These are phyloP conservation scores for Prunus mira DNA, from an alignment of 306 rosid genomes.

Conservation along the genomic window DNA sequence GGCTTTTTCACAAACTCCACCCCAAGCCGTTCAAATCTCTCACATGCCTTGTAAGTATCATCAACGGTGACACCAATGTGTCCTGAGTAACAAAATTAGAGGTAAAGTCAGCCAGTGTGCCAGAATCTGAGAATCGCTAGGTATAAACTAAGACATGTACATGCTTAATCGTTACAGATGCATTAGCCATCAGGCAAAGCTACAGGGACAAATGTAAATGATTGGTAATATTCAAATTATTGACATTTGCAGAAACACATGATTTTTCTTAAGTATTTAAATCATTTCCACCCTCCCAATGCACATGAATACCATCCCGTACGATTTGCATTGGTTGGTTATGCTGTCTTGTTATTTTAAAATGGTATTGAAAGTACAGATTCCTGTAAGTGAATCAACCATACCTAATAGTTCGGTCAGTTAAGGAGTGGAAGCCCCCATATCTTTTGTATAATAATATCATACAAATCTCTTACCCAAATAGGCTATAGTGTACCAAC, in stretches of 20 bases:
- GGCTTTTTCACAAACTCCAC: conserved; percentile 86
- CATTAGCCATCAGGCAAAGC: not conserved
- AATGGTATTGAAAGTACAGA: not conserved
- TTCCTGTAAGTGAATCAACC: not conserved
- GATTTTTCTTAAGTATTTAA: not conserved
- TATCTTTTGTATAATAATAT: not conserved
- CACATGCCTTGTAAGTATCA: conserved; percentile 88
- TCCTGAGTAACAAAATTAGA: conserved; percentile 39
- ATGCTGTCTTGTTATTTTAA: not conserved
- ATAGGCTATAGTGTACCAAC: not conserved
- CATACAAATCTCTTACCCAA: not conserved
- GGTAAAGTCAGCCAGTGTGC: not conserved
- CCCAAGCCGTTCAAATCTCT: conserved; percentile 83
- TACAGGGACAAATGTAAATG: not conserved
- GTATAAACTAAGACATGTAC: not conserved
- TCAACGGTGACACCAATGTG: conserved; percentile 95
- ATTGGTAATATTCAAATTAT: not conserved
- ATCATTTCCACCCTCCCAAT: not conserved
- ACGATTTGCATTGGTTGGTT: not conserved
- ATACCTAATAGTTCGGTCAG: not conserved
- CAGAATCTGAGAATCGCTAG: not conserved
- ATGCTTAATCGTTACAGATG: not conserved
- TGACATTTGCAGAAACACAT: not conserved
- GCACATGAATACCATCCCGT: not conserved
- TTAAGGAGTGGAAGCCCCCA: not conserved